Evolutionary conservation across 805 yeast genomes (phyloP).

Genomic region (Yamadazyma insecticola): DNA sequence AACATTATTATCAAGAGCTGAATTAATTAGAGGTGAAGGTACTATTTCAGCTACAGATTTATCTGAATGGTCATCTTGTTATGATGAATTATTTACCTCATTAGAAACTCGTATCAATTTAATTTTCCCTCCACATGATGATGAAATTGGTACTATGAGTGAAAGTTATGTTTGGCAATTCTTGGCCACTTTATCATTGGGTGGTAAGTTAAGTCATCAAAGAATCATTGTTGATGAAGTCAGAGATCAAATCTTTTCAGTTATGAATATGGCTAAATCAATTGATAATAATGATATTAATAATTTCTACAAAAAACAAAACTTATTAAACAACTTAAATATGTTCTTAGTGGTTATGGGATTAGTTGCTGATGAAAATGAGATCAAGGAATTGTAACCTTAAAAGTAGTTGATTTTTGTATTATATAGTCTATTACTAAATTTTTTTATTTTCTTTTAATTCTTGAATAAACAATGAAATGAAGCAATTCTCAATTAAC

Average conservation of each 20-base stretch:
- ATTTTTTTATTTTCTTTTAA: no score
- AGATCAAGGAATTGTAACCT: conserved; percentile 64
- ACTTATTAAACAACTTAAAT: conserved; percentile 74
- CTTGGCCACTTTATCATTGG: conserved; percentile 86
- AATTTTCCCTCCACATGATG: conserved; percentile 73
- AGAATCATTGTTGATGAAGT: conserved; percentile 91
- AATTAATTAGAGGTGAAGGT: conserved; percentile 83
- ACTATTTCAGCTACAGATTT: conserved; percentile 50
- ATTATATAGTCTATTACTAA: no score
- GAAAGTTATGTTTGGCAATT: conserved; percentile 88
- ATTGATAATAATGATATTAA: conserved; percentile 45
- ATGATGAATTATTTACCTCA: conserved; percentile 75
- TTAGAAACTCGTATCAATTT: conserved; percentile 72
- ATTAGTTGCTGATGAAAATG: conserved; percentile 83
- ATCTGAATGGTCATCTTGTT: conserved; percentile 72
- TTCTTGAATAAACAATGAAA: no score
- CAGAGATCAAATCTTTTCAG: conserved; percentile 87
- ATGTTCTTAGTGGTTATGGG: conserved; percentile 96
- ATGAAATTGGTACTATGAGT: conserved; percentile 40
- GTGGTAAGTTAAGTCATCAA: conserved; percentile 88
- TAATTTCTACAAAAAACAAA: conserved; percentile 45
- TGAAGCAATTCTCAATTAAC: no score
- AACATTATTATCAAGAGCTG: conserved; percentile 87
- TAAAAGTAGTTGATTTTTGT: no score
- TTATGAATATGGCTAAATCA: conserved; percentile 72